Percentiles rank a stretch among this genome's conserved stretches.
phyloP scores from a whole-genome alignment of 768 basidiomycete genomes.

The Pisolithus sp. region DNA sequence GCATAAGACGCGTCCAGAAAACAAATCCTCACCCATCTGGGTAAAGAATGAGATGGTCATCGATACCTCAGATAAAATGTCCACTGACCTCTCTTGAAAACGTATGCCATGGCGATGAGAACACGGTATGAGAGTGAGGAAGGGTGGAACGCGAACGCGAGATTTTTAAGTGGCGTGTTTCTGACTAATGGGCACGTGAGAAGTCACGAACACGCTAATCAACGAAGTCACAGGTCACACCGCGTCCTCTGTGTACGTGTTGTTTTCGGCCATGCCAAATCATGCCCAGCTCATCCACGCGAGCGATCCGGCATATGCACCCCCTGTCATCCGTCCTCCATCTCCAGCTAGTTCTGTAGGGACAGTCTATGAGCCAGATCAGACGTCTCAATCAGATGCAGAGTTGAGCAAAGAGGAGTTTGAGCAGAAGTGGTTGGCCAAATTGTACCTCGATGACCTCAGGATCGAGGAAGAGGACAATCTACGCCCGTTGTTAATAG shows the following conservation, averaged over 20 bases:
- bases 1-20: constrained; percentile 19
- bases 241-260: constrained; percentile 17
- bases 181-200: constrained; percentile 19
- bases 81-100: constrained; percentile 51
- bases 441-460: constrained; percentile 29
- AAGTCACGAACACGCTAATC: constrained; percentile 25
- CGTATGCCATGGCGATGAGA: constrained; percentile 37
- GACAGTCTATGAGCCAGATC: constrained; percentile 41
- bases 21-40: constrained; percentile 41
- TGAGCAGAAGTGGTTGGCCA: constrained; percentile 28
- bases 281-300: constrained; percentile 23
- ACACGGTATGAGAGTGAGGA: constrained; percentile 6
- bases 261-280: constrained; percentile 19
- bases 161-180: constrained; percentile 24
- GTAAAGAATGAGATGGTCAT: constrained; percentile 6
- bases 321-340: constrained; percentile 40
- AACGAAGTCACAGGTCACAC: constrained; percentile 25
- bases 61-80: constrained; percentile 1
- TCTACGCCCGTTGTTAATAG: constrained; percentile 27
- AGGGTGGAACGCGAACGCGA: constrained; percentile 19
- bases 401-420: constrained; percentile 34
- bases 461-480: constrained; percentile 33
- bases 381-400: constrained; percentile 37
- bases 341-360: constrained; percentile 44
- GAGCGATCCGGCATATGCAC: constrained; percentile 35